Evolutionary conservation across 2,329 filamentous ascomycete species (phyloP), one percentile per base, ranked within the genome.

Genomic region (Cytospora mali): DNA sequence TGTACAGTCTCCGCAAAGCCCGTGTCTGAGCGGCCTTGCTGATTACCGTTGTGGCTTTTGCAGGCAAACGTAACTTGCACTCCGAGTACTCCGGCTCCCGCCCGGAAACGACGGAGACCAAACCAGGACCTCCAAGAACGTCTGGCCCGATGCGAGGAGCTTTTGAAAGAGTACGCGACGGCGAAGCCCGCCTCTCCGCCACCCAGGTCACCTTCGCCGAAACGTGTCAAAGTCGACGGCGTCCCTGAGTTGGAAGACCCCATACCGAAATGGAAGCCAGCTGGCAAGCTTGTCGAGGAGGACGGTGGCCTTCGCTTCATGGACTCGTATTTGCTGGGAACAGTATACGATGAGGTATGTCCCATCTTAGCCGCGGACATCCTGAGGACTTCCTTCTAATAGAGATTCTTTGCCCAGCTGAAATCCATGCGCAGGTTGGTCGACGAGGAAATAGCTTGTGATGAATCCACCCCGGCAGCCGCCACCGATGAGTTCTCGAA

Each of bases 41-140:
- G n/a, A 58, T 50, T n/a, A 18, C 27, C 16, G 27, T 25, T 27
- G 1, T 42, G 27, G 4, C 55, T 6, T 11, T 14, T 3, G 46
- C 64, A 87, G 84, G 83, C 84, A 69, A 84, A 84, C 68, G 82
- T 86, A 60, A 78, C 80, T 62, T 87, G 84, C 68, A 84, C 81
- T 13, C 84, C 84, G 4, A 86, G 84, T 67, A 86, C 81, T 23
- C 84, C 84, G 1, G 84, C 84, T 9, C 84, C 84, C 6, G 81
- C 84, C 29, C 81, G 84, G 62, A 87, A 86, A 74, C 80, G 84
- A 48, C 77, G 83, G 66, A 76, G 84, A 54, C 84, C 84, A 11
- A 86, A 87, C 58, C 84, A 87, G 68, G 84, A 87, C 68, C 77
- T 87, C 14, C 84, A 87, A 68, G 84, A 87, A 71, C 79, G 84